A percentile compares a stretch with the other conserved stretches of the same genome.
These are phyloP conservation scores for Chondrus crispus DNA, from an alignment of 23 red algal species.

Conservation along the genomic window DNA sequence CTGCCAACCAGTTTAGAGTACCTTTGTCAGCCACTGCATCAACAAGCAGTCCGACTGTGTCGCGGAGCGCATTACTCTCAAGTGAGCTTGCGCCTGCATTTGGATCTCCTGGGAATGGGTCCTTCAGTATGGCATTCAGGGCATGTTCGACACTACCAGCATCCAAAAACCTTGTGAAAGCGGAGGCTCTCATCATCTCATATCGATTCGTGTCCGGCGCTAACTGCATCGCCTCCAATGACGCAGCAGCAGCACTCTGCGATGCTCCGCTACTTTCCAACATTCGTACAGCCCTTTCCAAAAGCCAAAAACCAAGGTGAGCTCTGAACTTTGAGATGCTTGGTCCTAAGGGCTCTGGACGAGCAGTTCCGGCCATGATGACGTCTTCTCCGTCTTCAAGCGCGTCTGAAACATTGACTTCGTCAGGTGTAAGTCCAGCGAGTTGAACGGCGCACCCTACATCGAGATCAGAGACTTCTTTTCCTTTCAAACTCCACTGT, in stretches of 20 bases:
- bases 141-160: conserved; percentile 32
- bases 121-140: conserved; percentile 34
- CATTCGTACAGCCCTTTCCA: conserved; percentile 40
- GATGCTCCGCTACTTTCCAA: conserved; percentile 36
- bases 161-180: conserved; percentile 57
- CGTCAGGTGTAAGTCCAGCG: neutral
- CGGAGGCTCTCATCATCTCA: conserved; percentile 62
- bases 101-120: conserved; percentile 13
- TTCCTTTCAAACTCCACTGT: conserved; percentile 17
- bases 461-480: neutral
- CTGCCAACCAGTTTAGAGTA: conserved; percentile 38
- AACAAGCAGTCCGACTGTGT: conserved; percentile 33
- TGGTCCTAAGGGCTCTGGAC: neutral
- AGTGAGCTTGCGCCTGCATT: neutral
- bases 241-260: conserved; percentile 20
- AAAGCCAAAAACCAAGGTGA: conserved; percentile 37
- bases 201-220: conserved; percentile 39
- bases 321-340: neutral
- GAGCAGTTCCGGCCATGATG: neutral
- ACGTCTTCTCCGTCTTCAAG: neutral
- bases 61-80: conserved; percentile 43
- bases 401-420: neutral
- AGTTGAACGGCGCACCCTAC: neutral
- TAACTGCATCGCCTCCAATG: conserved; percentile 40
- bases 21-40: conserved; percentile 35